Base-by-base conservation (phyloP, 2,329 filamentous ascomycete genomes). In the Paecilomyces dactylethromorphus region DNA sequence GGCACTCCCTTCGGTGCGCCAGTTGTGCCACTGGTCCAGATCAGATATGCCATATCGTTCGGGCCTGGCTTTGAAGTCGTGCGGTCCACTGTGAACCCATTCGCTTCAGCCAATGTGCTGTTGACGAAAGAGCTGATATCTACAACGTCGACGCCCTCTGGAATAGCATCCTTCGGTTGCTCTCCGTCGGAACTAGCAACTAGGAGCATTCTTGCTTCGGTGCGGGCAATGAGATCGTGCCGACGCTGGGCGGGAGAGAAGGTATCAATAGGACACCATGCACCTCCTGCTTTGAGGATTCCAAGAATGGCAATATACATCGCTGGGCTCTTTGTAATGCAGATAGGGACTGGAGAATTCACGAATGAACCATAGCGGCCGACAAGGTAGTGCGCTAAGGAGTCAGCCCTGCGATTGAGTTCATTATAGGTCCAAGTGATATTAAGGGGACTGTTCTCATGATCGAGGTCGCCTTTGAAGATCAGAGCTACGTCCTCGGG, bases 241-340 rank as follows among this genome's bases (percentile, higher is more conserved):
- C 72, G 73, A 52, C 75, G 67, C 56, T 71, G 71, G 11, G 70
- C 32, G 15, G 75, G 74, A 18, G 73, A 76, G 5, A 71, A 71
- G 10, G 73, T 67, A 60, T 78, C 75, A 29, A 78, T 72, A 0
- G 76, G 74, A 59, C 71, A 77, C 69, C 73, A 78, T 1, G 74
- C 76, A 21, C 65, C 72, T 1, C 78, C 77, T 29, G 76, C 71
- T 59, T 79, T 79, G 54, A 79, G 62, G 24, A 75, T 70, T 29
- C 70, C 76, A 6, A 79, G 63, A 24, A 78, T 74, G n/a, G 76
- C 69, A 18, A 78, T 67, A 58, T 76, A 77, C 15, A 70, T 35
- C 10, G 72, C 69, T 2, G 73, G 68, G 53, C 71, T 72, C 57
- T 73, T 72, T 22, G 75, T 68, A 63, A 78, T 76, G 35, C 74